These are phyloP conservation scores for Yamadazyma epiphylla DNA, from an alignment of 1,139 yeast species.

Conservation along the genomic window DNA sequence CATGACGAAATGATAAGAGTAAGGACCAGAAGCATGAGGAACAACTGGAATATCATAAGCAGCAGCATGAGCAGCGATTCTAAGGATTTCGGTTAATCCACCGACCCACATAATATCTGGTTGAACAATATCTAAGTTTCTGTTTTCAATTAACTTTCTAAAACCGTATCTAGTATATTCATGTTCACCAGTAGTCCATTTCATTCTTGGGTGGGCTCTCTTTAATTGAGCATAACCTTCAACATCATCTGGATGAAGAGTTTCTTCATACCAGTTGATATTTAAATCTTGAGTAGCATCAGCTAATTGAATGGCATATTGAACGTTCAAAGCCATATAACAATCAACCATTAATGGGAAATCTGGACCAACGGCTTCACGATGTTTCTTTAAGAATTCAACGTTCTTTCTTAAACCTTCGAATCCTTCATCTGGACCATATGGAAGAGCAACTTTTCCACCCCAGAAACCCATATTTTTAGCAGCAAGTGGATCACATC, in stretches of 20 bases:
- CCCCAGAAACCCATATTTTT: slow-evolving; percentile 48
- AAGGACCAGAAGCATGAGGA: slow-evolving; percentile 50
- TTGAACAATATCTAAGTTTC: slow-evolving; percentile 44
- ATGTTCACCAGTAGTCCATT: slow-evolving; percentile 50
- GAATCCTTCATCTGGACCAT: slow-evolving; percentile 48
- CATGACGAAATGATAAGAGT: slow-evolving; percentile 47
- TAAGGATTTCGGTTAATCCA: slow-evolving; percentile 44
- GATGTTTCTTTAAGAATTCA: slow-evolving; percentile 38
- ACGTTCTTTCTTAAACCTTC: slow-evolving; percentile 41
- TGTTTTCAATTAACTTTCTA: slow-evolving; percentile 44
- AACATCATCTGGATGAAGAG: slow-evolving; percentile 46
- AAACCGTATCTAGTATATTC: slow-evolving; percentile 49
- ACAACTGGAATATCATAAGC: slow-evolving; percentile 51
- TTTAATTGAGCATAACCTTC: slow-evolving; percentile 43
- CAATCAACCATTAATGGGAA: slow-evolving; percentile 51
- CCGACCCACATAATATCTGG: slow-evolving; percentile 56
- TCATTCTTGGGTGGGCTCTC: slow-evolving; percentile 42
- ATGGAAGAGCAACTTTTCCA: slow-evolving; percentile 48
- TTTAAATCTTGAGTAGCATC: slow-evolving; percentile 39
- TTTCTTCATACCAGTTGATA: slow-evolving; percentile 51
- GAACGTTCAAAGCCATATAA: slow-evolving; percentile 46
- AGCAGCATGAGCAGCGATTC: slow-evolving; percentile 45
- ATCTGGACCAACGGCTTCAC: slow-evolving; percentile 44
- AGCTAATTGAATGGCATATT: slow-evolving; percentile 43
- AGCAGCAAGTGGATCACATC: slow-evolving; percentile 43